phyloP scores from a whole-genome alignment of 768 basidiomycete genomes.

The Amanita phalloides region DNA sequence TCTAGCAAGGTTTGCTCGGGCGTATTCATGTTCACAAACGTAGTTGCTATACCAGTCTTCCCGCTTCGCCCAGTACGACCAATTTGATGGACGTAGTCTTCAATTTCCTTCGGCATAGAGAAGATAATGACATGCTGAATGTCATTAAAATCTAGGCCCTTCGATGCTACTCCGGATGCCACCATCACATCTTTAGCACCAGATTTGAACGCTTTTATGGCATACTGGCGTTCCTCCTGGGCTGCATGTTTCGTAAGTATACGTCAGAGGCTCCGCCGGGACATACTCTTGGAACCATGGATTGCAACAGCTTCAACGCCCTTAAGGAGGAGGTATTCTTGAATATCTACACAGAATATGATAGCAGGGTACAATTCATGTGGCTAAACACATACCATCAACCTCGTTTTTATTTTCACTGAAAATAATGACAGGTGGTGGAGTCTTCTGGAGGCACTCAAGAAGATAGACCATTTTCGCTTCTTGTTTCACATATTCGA shows the following conservation, averaged over 20 bases:
- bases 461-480: slow-evolving; percentile 99
- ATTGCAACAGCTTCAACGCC: slow-evolving; percentile 98
- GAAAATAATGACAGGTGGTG: slow-evolving; percentile 96
- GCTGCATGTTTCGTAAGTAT: slow-evolving; percentile 31
- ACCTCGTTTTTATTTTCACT: slow-evolving; percentile 99
- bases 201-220: slow-evolving; percentile 95
- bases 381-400: slow-evolving; percentile 54
- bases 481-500: slow-evolving; percentile 99
- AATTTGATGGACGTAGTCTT: slow-evolving; percentile 99
- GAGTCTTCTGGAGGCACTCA: slow-evolving; percentile 96
- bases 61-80: slow-evolving; percentile 96
- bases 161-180: slow-evolving; percentile 94
- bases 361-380: slow-evolving; percentile 1
- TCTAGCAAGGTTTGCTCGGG: slow-evolving; percentile 93
- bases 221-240: slow-evolving; percentile 98
- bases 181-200: slow-evolving; percentile 99
- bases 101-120: slow-evolving; percentile 99
- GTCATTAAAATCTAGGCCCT: slow-evolving; percentile 97
- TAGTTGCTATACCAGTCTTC: slow-evolving; percentile 97
- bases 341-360: slow-evolving; percentile 61
- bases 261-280: neutral
- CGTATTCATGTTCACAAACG: slow-evolving; percentile 98
- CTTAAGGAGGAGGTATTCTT: slow-evolving; percentile 93
- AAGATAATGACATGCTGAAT: slow-evolving; percentile 99
- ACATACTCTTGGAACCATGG: slow-evolving; percentile 91